Evolutionary conservation across 768 basidiomycete genomes (phyloP).

Genomic region (Filobasidium wieringae): DNA sequence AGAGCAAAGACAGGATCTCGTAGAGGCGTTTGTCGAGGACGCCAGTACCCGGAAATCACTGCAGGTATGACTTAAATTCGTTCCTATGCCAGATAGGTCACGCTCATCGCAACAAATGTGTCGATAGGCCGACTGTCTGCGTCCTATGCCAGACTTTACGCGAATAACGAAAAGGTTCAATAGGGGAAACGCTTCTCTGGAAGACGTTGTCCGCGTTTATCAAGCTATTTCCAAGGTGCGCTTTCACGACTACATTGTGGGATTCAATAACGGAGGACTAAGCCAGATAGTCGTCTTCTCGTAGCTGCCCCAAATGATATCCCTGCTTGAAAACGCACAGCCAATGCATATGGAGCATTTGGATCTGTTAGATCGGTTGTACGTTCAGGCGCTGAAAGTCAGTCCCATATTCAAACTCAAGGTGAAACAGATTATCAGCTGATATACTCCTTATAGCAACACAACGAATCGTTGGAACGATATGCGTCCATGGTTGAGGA

Average conservation of each 20-base stretch:
- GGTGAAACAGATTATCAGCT: background rate
- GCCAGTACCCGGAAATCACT: slow-evolving; percentile 56
- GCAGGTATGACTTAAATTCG: slow-evolving; percentile 47
- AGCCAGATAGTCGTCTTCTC: background rate
- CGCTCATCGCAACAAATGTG: background rate
- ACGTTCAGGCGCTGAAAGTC: slow-evolving; percentile 54
- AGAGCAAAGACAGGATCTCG: slow-evolving; percentile 79
- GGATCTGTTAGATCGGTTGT: slow-evolving; percentile 56
- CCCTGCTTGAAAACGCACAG: slow-evolving; percentile 48
- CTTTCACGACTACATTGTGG: background rate
- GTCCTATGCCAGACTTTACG: slow-evolving; percentile 84
- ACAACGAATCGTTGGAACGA: slow-evolving; percentile 53
- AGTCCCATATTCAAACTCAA: background rate
- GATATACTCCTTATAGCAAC: slow-evolving; percentile 45
- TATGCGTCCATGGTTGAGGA: slow-evolving; percentile 91
- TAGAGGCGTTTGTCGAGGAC: slow-evolving; percentile 75
- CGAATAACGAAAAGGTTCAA: slow-evolving; percentile 85
- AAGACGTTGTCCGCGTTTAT: slow-evolving; percentile 91
- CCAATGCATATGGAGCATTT: slow-evolving; percentile 43
- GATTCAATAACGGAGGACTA: background rate
- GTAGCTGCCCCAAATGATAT: slow-evolving; percentile 65
- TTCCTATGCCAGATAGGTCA: background rate
- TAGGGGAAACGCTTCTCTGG: slow-evolving; percentile 66
- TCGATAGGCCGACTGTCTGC: slow-evolving; percentile 68
- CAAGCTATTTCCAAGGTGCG: slow-evolving; percentile 76